These are phyloP conservation scores for Phytopythium aichiense DNA, from an alignment of 352 stramenopile genomes.

Conservation along the genomic window DNA sequence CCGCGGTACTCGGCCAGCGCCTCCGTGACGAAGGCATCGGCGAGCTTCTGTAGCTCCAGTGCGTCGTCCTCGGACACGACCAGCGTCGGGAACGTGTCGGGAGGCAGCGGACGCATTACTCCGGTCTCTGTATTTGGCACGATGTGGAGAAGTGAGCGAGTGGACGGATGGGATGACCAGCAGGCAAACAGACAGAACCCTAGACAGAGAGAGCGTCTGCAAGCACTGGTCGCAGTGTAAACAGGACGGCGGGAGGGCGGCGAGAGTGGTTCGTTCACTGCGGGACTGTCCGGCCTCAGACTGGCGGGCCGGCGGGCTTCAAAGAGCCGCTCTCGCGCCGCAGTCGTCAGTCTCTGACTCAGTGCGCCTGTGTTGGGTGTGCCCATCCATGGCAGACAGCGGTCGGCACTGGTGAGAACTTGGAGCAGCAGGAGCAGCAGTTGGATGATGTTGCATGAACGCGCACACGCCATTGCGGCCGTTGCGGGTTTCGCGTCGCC, in stretches of 20 bases:
- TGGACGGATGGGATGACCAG: not conserved
- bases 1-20: conserved; percentile 33
- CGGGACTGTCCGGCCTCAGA: no score
- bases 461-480: not conserved
- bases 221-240: not conserved
- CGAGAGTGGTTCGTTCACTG: not conserved
- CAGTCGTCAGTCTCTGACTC: not conserved
- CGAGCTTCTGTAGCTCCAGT: conserved; percentile 19
- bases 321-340: not conserved
- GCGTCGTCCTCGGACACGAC: conserved; percentile 28
- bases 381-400: no score
- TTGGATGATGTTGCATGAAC: not conserved
- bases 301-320: not conserved
- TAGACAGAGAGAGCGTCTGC: not conserved
- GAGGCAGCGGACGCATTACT: conserved; percentile 13
- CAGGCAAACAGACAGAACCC: not conserved
- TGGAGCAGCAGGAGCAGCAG: no score
- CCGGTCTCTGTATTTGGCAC: not conserved
- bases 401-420: no score
- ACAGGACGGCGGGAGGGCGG: not conserved
- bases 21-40: conserved; percentile 24
- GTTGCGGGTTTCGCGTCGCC: not conserved
- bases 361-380: not conserved
- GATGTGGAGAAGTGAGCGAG: not conserved
- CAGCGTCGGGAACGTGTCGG: conserved; percentile 31